phyloP scores from a whole-genome alignment of 306 rosid species.

The Prunus mongolica region DNA sequence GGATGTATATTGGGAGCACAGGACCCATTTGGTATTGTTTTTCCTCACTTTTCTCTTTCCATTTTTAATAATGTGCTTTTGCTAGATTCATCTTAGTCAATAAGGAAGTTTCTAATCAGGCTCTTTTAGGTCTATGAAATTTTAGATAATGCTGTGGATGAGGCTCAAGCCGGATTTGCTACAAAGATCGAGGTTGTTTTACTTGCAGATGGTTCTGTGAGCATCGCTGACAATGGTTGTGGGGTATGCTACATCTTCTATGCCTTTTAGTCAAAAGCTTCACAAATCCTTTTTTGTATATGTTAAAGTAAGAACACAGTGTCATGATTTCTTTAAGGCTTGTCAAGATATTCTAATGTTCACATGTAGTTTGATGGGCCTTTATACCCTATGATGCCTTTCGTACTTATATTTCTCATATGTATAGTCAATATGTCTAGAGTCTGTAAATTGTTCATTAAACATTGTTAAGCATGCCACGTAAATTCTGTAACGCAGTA shows the following conservation, averaged over 20 bases:
- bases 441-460: background rate
- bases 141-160: constrained; percentile 94
- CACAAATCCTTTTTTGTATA: too few species aligned
- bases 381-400: too few species aligned
- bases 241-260: too few species aligned
- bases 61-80: constrained; percentile 1
- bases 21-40: constrained; percentile 77
- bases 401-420: too few species aligned
- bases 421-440: too few species aligned
- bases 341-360: too few species aligned
- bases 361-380: too few species aligned
- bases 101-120: constrained; percentile 10
- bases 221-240: too few species aligned
- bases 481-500: background rate
- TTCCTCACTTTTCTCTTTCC: constrained; percentile 7
- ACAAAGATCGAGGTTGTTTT: constrained; percentile 78
- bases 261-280: too few species aligned
- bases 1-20: constrained; percentile 98
- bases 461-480: background rate
- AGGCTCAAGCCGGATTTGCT: constrained; percentile 98
- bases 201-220: constrained; percentile 40
- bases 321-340: too few species aligned
- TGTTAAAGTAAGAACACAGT: too few species aligned
- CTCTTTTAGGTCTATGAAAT: constrained; percentile 83
- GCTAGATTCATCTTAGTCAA: constrained; percentile 16